Conservation (phyloP, 371 early-diverging fungal species). For the Lichtheimia hyalospora region DNA sequence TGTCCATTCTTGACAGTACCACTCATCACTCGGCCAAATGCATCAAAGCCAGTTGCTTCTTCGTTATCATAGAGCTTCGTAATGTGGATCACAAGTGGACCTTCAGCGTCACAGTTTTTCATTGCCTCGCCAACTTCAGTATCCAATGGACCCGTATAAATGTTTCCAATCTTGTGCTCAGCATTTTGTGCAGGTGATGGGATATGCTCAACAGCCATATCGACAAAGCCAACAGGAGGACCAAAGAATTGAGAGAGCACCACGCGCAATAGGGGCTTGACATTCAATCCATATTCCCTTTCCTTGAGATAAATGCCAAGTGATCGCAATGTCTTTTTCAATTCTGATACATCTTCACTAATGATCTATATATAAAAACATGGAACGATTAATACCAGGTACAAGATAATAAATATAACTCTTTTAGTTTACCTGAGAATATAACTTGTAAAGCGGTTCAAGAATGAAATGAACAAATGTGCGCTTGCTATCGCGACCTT, state of each 20-base stretch:
- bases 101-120: conserved; percentile 83
- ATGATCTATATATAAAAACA: conserved; percentile 31
- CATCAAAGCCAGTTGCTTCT: conserved; percentile 82
- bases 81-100: conserved; percentile 90
- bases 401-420: neutral
- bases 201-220: conserved; percentile 82
- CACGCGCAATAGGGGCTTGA: conserved; percentile 78
- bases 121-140: conserved; percentile 68
- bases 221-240: conserved; percentile 80
- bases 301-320: conserved; percentile 85
- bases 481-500: conserved; percentile 61
- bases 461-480: conserved; percentile 97
- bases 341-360: conserved; percentile 69
- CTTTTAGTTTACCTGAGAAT: conserved; percentile 63
- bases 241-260: conserved; percentile 94
- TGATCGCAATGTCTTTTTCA: conserved; percentile 70
- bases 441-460: conserved; percentile 95
- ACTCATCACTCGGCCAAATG: conserved; percentile 91
- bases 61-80: conserved; percentile 88
- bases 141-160: conserved; percentile 80
- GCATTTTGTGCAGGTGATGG: conserved; percentile 86
- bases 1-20: conserved; percentile 83
- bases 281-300: conserved; percentile 75
- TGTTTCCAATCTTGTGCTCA: conserved; percentile 58
- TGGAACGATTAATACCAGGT: neutral